Conservation (phyloP, 768 basidiomycete genomes). For the Tricholomella constricta region DNA sequence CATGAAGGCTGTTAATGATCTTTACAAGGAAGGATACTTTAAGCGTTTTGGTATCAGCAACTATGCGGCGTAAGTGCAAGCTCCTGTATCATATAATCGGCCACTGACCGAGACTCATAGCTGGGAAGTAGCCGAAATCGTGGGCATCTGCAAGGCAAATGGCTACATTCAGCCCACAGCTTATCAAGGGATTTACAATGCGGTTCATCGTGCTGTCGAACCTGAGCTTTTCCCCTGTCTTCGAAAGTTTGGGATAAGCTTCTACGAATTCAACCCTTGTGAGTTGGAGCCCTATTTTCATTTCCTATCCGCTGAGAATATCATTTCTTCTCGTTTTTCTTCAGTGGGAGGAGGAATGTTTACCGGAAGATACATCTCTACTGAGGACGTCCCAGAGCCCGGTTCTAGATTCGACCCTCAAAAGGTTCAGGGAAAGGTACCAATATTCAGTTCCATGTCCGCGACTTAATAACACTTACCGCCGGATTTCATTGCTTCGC, state of each 20-base stretch:
- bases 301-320: not conserved
- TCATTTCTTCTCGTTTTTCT: not conserved
- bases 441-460: not conserved
- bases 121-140: slow-evolving; percentile 66
- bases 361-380: slow-evolving; percentile 50
- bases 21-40: slow-evolving; percentile 60
- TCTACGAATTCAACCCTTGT: slow-evolving; percentile 61
- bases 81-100: not conserved
- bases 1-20: slow-evolving; percentile 50
- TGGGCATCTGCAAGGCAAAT: slow-evolving; percentile 55
- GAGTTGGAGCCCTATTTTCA: slow-evolving; percentile 15
- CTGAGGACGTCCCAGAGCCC: slow-evolving; percentile 42
- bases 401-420: slow-evolving; percentile 61
- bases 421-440: slow-evolving; percentile 48
- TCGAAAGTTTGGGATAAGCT: slow-evolving; percentile 56
- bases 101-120: slow-evolving; percentile 23
- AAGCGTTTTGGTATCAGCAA: slow-evolving; percentile 68
- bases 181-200: slow-evolving; percentile 53
- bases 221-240: slow-evolving; percentile 56
- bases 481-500: not conserved
- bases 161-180: slow-evolving; percentile 56
- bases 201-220: slow-evolving; percentile 41
- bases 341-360: slow-evolving; percentile 62
- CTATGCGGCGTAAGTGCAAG: slow-evolving; percentile 45
- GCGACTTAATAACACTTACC: not conserved